phyloP scores from a whole-genome alignment of 2,329 filamentous ascomycete genomes.

The Fusarium verrucosum region DNA sequence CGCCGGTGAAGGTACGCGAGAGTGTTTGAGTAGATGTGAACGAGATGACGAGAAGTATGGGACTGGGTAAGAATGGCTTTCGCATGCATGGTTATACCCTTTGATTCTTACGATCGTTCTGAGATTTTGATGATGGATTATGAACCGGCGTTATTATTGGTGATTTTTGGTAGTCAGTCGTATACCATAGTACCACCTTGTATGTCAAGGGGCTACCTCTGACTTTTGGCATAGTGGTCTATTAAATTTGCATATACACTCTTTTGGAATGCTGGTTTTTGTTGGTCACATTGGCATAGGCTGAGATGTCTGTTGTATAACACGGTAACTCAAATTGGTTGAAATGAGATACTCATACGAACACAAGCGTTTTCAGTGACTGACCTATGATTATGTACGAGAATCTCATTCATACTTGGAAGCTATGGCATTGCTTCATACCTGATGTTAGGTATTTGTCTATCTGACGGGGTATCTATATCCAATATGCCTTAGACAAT shows the following conservation, averaged over 20 bases:
- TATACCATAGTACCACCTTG: too few relatives aligned
- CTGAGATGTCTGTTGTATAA: not conserved
- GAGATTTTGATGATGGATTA: slow-evolving; percentile 3
- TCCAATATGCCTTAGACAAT: slow-evolving; percentile 39
- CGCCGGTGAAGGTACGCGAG: slow-evolving; percentile 53
- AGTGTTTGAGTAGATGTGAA: slow-evolving; percentile 45
- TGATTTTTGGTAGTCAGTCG: too few relatives aligned
- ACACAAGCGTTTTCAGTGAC: not conserved
- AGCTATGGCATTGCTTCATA: not conserved
- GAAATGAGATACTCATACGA: not conserved
- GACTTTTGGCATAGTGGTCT: too few relatives aligned
- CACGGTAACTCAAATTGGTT: not conserved
- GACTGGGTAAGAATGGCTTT: not conserved
- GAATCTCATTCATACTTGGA: not conserved
- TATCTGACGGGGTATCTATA: slow-evolving; percentile 15
- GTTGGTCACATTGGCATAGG: not conserved
- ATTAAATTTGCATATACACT: slow-evolving; percentile 13
- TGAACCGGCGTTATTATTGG: slow-evolving; percentile 26
- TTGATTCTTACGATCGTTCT: slow-evolving; percentile 37
- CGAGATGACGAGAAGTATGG: not conserved
- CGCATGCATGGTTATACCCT: slow-evolving; percentile 34
- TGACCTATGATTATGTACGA: not conserved
- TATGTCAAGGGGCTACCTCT: too few relatives aligned
- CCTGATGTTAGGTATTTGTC: not conserved
- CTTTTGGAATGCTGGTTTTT: slow-evolving; percentile 7